Base-by-base conservation (phyloP, 1,284 basidiomycete genomes). In the Afroboletus lepidellus region DNA sequence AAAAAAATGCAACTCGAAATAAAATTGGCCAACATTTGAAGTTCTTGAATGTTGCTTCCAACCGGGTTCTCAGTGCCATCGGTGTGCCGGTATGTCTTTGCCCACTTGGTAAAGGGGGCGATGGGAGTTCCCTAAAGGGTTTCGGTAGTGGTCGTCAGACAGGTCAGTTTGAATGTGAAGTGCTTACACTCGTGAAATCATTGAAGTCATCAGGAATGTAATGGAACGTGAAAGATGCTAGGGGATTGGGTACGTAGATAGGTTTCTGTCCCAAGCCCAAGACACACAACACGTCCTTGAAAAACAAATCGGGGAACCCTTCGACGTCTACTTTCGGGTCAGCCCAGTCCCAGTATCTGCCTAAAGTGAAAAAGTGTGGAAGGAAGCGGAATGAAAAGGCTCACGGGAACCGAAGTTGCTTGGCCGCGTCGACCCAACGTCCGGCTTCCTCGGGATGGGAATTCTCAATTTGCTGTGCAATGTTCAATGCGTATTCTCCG, bases 301-400 rank as follows among this genome's bases (percentile, higher is more conserved):
- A 53, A 32, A 62, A 59, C 5, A 64, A 41, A 27, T 56, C 43
- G 4, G 63, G 61, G 5, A 65, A 36, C 5, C 63, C 61, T 36
- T 64, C 56, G 21, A 41, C n/a, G 13, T 51, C 57, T 9, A 64
- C 59, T 38, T 44, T 53, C 9, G 59, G 60, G 23, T 53, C 63
- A 0, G 61, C 61, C 61, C 61, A 62, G 46, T 62, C 63, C 61
- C 61, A 62, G 41, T 62, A 63, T 34, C 61, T 64, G 21, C 21
- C 20, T 11, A 6, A 37, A 21, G 34, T 63, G 32, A 57, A 42
- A 21, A n/a, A 33, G 5, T 18, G 8, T 3, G n/a, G 30, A 9
- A 25, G 11, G n/a, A 50, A n/a, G 15, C n/a, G 11, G 36, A 38
- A 20, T 41, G 15, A 11, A 24, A 23, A 20, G 20, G 57, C 62